Base-by-base conservation (phyloP, 179 eudicot genomes). In the Actinidia polygama region DNA sequence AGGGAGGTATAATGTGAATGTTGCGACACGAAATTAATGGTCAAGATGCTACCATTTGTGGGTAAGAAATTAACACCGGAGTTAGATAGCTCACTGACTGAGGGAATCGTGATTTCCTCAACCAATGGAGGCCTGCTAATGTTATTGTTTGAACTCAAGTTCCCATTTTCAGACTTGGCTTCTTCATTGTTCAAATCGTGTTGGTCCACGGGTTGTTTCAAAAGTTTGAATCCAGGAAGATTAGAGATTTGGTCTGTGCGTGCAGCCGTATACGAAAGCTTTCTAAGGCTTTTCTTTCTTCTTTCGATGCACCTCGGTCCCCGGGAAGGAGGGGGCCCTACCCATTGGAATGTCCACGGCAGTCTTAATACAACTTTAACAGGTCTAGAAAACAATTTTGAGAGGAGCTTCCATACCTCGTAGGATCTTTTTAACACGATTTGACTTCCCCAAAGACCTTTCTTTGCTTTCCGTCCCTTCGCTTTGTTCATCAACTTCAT, bases 271-370 rank as follows among this genome's bases (percentile, higher is more conserved):
- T n/a, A n/a, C n/a, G n/a, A n/a, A n/a, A n/a, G n/a, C n/a, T n/a
- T n/a, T n/a, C n/a, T n/a, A n/a, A n/a, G n/a, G n/a, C n/a, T n/a
- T n/a, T n/a, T n/a, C n/a, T n/a, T n/a, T n/a, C n/a, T n/a, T n/a
- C n/a, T n/a, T n/a, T n/a, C n/a, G n/a, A n/a, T n/a, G n/a, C n/a
- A n/a, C n/a, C n/a, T n/a, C n/a, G n/a, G n/a, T n/a, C n/a, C n/a
- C n/a, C n/a, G n/a, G n/a, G n/a, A n/a, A n/a, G n/a, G n/a, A n/a
- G n/a, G n/a, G n/a, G n/a, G n/a, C n/a, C n/a, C n/a, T n/a, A n/a
- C n/a, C n/a, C n/a, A n/a, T n/a, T n/a, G n/a, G n/a, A 92, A 61
- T 12, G 81, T 81, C 87, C 83, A 91, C n/a, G 93, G 92, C 59
- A 91, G 53, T 82, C 69, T 83, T 4, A 86, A 77, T 18, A 88